Evolutionary conservation across 345 rosid genomes (phyloP).

Genomic region (Adansonia digitata): DNA sequence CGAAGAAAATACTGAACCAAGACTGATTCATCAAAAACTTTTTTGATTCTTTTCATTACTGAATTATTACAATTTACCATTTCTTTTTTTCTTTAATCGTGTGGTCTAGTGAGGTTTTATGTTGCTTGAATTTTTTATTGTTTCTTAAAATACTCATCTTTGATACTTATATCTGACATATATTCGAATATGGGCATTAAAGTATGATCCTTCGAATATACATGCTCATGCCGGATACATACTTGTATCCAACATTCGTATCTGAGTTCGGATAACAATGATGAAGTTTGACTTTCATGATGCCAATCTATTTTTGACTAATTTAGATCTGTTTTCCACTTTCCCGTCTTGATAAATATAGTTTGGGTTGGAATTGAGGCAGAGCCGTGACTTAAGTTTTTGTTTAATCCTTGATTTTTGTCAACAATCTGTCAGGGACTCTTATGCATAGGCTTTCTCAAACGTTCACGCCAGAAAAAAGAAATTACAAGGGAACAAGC

Average conservation of each 20-base stretch:
- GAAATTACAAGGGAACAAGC: constrained; percentile 80
- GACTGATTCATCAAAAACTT: constrained; percentile 3
- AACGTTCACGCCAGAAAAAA: constrained; percentile 67
- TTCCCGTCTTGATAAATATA: background rate
- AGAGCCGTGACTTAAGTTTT: background rate
- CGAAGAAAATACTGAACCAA: background rate
- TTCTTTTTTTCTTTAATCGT: background rate
- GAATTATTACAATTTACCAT: background rate
- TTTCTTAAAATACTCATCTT: too few species aligned
- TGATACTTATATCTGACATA: too few species aligned
- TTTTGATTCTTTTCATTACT: too few species aligned
- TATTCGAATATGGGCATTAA: too few species aligned
- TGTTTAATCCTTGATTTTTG: background rate
- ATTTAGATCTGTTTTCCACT: background rate
- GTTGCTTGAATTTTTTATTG: too few species aligned
- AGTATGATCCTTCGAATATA: too few species aligned
- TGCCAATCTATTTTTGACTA: too few species aligned
- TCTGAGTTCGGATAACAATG: too few species aligned
- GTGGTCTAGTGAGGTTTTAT: background rate
- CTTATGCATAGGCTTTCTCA: constrained; percentile 81
- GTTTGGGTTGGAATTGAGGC: background rate
- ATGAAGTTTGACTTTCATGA: background rate
- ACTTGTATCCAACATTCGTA: too few species aligned
- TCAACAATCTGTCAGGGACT: constrained; percentile 56
- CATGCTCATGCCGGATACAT: too few species aligned